Base-by-base conservation (phyloP, 2,329 filamentous ascomycete species). In the Piedraia hortae region DNA sequence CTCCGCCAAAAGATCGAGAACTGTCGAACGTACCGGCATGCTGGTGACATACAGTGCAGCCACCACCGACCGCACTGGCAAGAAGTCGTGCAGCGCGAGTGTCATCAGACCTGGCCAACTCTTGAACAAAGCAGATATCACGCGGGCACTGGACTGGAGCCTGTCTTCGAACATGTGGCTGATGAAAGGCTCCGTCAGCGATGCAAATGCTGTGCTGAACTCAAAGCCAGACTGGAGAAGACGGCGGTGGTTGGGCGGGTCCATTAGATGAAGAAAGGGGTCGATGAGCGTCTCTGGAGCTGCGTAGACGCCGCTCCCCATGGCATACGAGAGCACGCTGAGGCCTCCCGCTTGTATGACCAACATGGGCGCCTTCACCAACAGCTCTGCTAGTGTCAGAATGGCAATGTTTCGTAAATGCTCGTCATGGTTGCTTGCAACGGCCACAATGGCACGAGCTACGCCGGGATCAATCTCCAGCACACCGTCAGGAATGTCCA, bases 91-190 rank as follows among this genome's bases (percentile, higher is more conserved):
- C 62, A 88, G 77, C 28, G 73, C 75, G 10, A 97, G 54, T 12
- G 68, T 67, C 51, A 93, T 70, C 25, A 97, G 54, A 4, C 85
- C 85, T 5, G 85, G 69, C 85, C 88, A 97, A 22, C 77, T 85
- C 42, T 77, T 82, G 34, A 97, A 52, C 32, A 90, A 67, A 8
- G 71, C 66, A n/a, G 77, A 63, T 26, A 97, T 80, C n/a, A 88
- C 77, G 38, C 74, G 78, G 6, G 78, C 72, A 34, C 85, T 90
- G 22, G 80, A 73, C 39, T 80, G 85, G 22, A 93, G 44, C 29
- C 56, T 58, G 21, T 67, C 62, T 36, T 61, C 62, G 30, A 61
- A 54, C 10, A 55, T 45, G 25, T 55, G 54, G 16, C 54, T 49
- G 3, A 53, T 45, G 20, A 58, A 46, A 10, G 75, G 70, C 41